Base-by-base conservation (phyloP, 2,329 filamentous ascomycete genomes). In the Aschersonia sp. region DNA sequence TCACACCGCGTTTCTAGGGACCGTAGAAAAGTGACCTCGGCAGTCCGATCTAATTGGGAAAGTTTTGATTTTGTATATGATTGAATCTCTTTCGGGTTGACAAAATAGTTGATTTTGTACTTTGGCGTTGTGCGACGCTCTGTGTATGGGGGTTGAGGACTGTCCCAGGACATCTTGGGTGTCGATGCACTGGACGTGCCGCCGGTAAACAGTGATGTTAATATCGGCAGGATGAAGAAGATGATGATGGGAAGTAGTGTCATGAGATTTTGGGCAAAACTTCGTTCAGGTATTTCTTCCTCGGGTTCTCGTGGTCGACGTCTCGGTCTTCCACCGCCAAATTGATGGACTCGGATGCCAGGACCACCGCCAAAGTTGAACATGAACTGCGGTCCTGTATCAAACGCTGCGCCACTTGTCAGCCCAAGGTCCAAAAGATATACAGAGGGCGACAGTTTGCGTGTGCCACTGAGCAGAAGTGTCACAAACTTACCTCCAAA, bases 341-440 rank as follows among this genome's bases (percentile, higher is more conserved):
- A 97, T 62, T 96, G 91, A 64, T 97, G 92, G 51, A 98, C 88
- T 51, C 91, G 80, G 57, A 98, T 82, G 28, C 89, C 91, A 3
- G 91, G 89, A 5, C 89, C 87, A 51, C 89, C 89, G 55, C 87
- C 87, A 65, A 96, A 79, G 67, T 96, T 96, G 68, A 97, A 97
- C 48, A 95, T 86, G 63, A 96, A 96, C 56, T 88, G 85, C 30
- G 87, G 88, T 12, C 88, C 87, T 51, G 75, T 77, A 58, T 88
- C 84, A 65, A 89, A 88, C 42, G 68, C 74, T 75, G 40, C 42
- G 20, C 5, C 29, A 54, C 30, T 47, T 47, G 44, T 20, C 20
- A 20, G 20, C 20, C 20, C 20, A 20, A 20, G 20, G 20, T 20
- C 20, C 20, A 20, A 20, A 30, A 35, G 32, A 38, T 31, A 42